These are phyloP conservation scores for Ganoderma meredithae DNA, from an alignment of 1,284 basidiomycete species.

Conservation along the genomic window DNA sequence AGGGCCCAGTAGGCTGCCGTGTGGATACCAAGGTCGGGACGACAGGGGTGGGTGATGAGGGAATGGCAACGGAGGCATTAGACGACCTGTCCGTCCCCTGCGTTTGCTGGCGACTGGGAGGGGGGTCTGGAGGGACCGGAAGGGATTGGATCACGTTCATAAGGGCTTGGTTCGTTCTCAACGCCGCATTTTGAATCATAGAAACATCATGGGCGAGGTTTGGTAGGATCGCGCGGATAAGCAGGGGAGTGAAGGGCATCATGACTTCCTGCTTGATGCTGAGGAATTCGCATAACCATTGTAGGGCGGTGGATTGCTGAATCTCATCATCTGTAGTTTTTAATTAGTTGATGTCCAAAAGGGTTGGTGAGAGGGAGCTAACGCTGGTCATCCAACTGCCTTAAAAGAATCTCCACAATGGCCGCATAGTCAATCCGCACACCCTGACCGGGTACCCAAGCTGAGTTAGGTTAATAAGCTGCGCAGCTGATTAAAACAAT, in stretches of 20 bases:
- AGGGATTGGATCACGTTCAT: conserved; percentile 87
- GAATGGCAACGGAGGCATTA: conserved; percentile 44
- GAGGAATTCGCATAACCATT: conserved; percentile 94
- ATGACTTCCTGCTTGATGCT: conserved; percentile 91
- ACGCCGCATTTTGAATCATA: conserved; percentile 89
- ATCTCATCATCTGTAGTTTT: conserved; percentile 79
- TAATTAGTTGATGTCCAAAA: not conserved
- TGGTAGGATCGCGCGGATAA: conserved; percentile 92
- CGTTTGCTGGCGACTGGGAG: conserved; percentile 47
- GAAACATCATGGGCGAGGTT: conserved; percentile 93
- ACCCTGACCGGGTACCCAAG: conserved; percentile 93
- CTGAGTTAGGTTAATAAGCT: conserved; percentile 42
- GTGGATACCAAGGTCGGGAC: conserved; percentile 47
- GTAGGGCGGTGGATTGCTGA: conserved; percentile 87
- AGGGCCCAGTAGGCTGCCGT: conserved; percentile 50
- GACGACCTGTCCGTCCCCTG: conserved; percentile 45
- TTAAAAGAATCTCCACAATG: conserved; percentile 95
- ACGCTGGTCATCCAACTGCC: conserved; percentile 89
- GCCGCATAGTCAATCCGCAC: conserved; percentile 92
- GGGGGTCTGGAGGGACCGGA: conserved; percentile 70
- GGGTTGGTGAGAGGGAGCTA: conserved; percentile 5
- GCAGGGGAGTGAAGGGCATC: conserved; percentile 92
- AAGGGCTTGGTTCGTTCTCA: conserved; percentile 87
- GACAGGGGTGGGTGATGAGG: conserved; percentile 61
- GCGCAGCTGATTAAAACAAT: conserved; percentile 40